These are phyloP conservation scores for Elsinoe arachidis DNA, from an alignment of 2,329 filamentous ascomycete species.

Conservation along the genomic window DNA sequence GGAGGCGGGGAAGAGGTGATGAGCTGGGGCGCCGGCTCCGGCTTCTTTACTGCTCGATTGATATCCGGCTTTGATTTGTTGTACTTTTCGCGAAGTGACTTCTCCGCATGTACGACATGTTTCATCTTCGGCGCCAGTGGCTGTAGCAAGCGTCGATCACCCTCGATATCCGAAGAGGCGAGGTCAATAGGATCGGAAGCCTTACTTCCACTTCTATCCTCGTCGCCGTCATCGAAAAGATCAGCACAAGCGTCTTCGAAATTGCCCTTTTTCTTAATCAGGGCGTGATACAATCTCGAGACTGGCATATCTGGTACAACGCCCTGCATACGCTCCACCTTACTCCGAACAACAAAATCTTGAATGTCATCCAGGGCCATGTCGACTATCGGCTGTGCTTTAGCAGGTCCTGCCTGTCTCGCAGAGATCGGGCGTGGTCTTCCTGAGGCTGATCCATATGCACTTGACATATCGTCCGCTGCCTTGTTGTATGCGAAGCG, in stretches of 20 bases:
- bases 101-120: constrained; percentile 46
- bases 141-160: constrained; percentile 18
- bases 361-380: constrained; percentile 42
- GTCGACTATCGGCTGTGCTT: constrained; percentile 39
- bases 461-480: constrained; percentile 35
- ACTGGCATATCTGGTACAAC: constrained; percentile 43
- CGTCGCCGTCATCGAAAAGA: constrained; percentile 35
- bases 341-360: constrained; percentile 41
- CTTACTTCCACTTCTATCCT: constrained; percentile 8
- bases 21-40: constrained; percentile 21
- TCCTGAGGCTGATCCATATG: constrained; percentile 28
- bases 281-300: constrained; percentile 40
- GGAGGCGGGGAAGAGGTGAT: constrained; percentile 14
- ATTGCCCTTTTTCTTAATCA: constrained; percentile 44
- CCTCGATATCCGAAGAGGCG: constrained; percentile 33
- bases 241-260: constrained; percentile 47
- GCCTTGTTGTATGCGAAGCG: constrained; percentile 20
- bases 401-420: constrained; percentile 25
- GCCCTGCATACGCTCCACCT: constrained; percentile 44
- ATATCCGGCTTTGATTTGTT: constrained; percentile 14
- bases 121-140: constrained; percentile 42
- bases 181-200: constrained; percentile 20
- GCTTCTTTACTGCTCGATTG: constrained; percentile 19
- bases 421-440: background rate
- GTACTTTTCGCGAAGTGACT: constrained; percentile 43